Conservation (phyloP, 2,329 filamentous ascomycete genomes). For the Lachnellula occidentalis region DNA sequence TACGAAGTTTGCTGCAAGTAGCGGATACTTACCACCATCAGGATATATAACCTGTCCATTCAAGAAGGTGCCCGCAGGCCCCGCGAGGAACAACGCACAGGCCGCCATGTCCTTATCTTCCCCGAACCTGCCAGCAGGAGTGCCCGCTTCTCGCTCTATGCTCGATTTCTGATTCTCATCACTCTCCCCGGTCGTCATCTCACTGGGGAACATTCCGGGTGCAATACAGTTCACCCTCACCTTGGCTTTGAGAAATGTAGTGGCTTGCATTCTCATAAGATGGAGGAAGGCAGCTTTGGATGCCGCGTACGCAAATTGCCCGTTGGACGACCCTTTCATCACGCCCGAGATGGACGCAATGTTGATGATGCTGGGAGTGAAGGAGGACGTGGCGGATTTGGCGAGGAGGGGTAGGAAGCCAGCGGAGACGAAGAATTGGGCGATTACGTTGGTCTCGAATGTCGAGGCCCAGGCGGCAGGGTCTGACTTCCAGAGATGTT, state of each 20-base stretch:
- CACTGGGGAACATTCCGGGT: conserved; percentile 39
- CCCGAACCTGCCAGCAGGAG: conserved; percentile 39
- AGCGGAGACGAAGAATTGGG: conserved; percentile 57
- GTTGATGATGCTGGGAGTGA: conserved; percentile 17
- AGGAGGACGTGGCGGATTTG: conserved; percentile 37
- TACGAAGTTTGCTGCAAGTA: not conserved
- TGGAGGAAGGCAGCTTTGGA: conserved; percentile 45
- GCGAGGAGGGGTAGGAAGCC: conserved; percentile 55
- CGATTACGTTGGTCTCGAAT: conserved; percentile 69
- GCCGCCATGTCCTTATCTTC: conserved; percentile 46
- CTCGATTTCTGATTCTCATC: conserved; percentile 47
- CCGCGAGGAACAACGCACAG: conserved; percentile 45
- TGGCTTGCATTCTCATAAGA: conserved; percentile 47
- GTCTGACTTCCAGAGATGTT: conserved; percentile 44
- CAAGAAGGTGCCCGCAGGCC: conserved; percentile 45
- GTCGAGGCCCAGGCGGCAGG: conserved; percentile 58
- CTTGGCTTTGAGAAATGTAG: conserved; percentile 42
- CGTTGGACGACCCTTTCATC: conserved; percentile 26
- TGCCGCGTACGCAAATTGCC: conserved; percentile 30
- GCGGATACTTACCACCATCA: conserved; percentile 35
- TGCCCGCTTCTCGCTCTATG: conserved; percentile 43
- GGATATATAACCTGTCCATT: conserved; percentile 49
- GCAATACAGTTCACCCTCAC: conserved; percentile 55
- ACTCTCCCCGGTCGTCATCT: conserved; percentile 43
- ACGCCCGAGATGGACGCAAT: conserved; percentile 18